A percentile compares a stretch with the other conserved stretches of the same genome.
Evolutionary conservation across 2,329 filamentous ascomycete genomes (phyloP).

Genomic region (Aureobasidium lini): DNA sequence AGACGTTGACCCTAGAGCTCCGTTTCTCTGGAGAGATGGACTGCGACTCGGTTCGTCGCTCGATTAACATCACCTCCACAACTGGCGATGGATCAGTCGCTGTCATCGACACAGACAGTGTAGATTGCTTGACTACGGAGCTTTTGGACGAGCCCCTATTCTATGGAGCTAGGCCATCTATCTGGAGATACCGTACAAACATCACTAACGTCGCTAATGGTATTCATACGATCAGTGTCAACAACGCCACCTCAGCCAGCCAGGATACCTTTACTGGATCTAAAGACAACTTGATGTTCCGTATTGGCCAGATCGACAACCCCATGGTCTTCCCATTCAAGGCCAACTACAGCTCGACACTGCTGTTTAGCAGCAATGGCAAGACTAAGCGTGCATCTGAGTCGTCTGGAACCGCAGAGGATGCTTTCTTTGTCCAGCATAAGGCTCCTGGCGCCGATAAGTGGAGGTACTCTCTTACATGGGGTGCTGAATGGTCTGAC

Average conservation of each 20-base stretch:
- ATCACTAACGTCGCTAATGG: constrained; percentile 53
- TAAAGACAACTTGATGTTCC: constrained; percentile 54
- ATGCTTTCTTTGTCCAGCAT: constrained; percentile 45
- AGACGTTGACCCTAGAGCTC: constrained; percentile 45
- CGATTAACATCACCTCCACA: constrained; percentile 47
- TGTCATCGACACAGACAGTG: constrained; percentile 36
- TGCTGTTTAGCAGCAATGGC: constrained; percentile 35
- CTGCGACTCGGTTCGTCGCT: constrained; percentile 47
- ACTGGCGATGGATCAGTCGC: constrained; percentile 41
- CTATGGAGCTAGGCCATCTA: constrained; percentile 45
- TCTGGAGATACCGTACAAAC: constrained; percentile 47
- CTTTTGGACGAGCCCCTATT: constrained; percentile 30
- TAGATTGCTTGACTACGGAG: constrained; percentile 39
- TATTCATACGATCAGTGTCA: constrained; percentile 51
- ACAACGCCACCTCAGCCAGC: constrained; percentile 41
- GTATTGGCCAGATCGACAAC: constrained; percentile 51
- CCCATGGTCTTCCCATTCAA: constrained; percentile 50
- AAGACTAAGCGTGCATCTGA: constrained; percentile 24
- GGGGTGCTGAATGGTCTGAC: constrained; percentile 51
- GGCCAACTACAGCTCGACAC: constrained; percentile 52
- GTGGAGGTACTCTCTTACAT: constrained; percentile 57
- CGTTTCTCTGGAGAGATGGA: constrained; percentile 56
- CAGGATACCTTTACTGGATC: constrained; percentile 41
- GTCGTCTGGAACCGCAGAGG: background rate
- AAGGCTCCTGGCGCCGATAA: constrained; percentile 54